Evolutionary conservation across 495 filamentous ascomycete genomes (phyloP).

Genomic region (Hypoxylon perforatum): DNA sequence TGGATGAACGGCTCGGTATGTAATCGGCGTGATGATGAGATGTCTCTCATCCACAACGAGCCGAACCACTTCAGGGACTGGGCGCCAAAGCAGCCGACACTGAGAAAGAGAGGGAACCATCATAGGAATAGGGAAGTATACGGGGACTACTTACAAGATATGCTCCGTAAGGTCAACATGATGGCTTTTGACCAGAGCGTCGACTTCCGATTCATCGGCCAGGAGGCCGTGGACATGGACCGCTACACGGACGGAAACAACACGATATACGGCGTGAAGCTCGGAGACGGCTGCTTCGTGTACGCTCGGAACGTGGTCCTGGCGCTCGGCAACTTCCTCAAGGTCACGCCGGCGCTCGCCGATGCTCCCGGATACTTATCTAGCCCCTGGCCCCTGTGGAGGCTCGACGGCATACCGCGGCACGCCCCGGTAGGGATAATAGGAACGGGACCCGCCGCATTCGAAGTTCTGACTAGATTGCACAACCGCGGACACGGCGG

Average conservation of each 20-base stretch:
- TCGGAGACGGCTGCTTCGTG: neutral
- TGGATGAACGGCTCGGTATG: neutral
- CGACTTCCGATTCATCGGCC: constrained; percentile 6
- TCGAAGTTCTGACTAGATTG: constrained; percentile 4
- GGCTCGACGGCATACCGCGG: neutral
- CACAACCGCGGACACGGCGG: neutral
- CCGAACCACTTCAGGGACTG: constrained; percentile 9
- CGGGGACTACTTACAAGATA: constrained; percentile 4
- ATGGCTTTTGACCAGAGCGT: constrained; percentile 2
- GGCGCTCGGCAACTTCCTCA: constrained; percentile 6
- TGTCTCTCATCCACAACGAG: constrained; percentile 1
- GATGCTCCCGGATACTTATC: neutral
- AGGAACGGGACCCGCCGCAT: neutral
- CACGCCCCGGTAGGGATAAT: constrained; percentile 4
- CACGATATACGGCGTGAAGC: neutral
- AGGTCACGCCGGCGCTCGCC: neutral
- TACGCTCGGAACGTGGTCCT: constrained; percentile 14
- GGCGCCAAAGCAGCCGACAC: neutral
- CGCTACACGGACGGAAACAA: neutral
- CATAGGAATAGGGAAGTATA: constrained; percentile 12
- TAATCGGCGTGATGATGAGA: constrained; percentile 5
- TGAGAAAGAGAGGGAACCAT: neutral
- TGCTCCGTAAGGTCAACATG: neutral
- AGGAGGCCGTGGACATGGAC: constrained; percentile 2
- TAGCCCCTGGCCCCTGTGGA: constrained; percentile 9